Evolutionary conservation across 768 basidiomycete species (phyloP).

Genomic region (Steccherinum ochraceum): DNA sequence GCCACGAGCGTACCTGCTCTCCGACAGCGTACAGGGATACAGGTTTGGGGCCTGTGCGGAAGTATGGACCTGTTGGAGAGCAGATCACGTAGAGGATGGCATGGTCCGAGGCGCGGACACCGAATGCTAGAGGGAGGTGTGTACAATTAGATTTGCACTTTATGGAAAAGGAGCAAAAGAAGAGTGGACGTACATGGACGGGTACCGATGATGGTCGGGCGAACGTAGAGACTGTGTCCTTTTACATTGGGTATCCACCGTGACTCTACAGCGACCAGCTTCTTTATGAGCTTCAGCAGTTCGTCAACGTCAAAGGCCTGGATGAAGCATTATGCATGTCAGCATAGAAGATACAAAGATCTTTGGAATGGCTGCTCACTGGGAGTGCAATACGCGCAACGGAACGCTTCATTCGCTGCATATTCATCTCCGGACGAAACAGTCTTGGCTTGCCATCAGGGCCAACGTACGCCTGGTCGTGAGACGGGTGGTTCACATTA

Average conservation of each 20-base stretch:
- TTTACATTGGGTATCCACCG: constrained; percentile 76
- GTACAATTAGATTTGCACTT: background rate
- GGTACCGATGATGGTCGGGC: constrained; percentile 64
- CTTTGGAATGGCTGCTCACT: constrained; percentile 27
- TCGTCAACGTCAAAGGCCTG: constrained; percentile 40
- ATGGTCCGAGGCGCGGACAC: constrained; percentile 70
- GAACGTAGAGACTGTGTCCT: constrained; percentile 82
- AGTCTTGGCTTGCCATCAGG: constrained; percentile 68
- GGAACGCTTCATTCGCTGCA: constrained; percentile 71
- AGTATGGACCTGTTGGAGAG: constrained; percentile 54
- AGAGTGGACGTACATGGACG: constrained; percentile 27
- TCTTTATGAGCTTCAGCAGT: constrained; percentile 50
- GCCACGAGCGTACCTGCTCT: constrained; percentile 44
- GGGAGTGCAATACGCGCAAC: constrained; percentile 70
- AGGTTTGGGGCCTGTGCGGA: constrained; percentile 41
- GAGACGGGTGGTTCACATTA: background rate
- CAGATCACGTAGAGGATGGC: constrained; percentile 84
- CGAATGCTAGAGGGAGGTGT: constrained; percentile 29
- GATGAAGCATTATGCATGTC: constrained; percentile 4
- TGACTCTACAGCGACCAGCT: constrained; percentile 62
- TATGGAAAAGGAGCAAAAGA: background rate
- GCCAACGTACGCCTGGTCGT: constrained; percentile 54
- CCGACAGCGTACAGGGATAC: constrained; percentile 43
- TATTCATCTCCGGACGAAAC: constrained; percentile 82
- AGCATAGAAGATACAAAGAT: constrained; percentile 14